These are phyloP conservation scores for Epichloe elymi DNA, from an alignment of 2,329 filamentous ascomycete genomes.

Conservation along the genomic window DNA sequence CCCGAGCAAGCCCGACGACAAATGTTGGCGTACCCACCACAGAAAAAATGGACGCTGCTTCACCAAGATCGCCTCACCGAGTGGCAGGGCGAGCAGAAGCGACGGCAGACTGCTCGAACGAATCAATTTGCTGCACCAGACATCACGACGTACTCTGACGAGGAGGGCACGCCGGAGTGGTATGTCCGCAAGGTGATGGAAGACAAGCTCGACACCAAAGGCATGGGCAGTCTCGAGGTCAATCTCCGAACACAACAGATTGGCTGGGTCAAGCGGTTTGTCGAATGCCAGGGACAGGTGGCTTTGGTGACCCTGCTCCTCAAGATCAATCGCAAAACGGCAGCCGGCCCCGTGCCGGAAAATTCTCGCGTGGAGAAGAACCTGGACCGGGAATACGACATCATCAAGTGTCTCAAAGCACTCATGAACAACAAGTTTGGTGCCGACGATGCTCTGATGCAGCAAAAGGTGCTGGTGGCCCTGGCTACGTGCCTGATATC, in stretches of 20 bases:
- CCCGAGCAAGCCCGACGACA: constrained; percentile 88
- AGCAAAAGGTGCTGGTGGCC: constrained; percentile 82
- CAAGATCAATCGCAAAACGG: constrained; percentile 84
- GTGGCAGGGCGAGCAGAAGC: constrained; percentile 87
- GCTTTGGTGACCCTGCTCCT: constrained; percentile 86
- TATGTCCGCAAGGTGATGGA: constrained; percentile 96
- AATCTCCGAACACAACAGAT: constrained; percentile 93
- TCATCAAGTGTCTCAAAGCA: constrained; percentile 93
- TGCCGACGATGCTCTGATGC: constrained; percentile 82
- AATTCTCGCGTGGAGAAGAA: constrained; percentile 56
- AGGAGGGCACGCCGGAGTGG: constrained; percentile 95
- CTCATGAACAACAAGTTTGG: constrained; percentile 99
- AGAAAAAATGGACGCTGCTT: constrained; percentile 95
- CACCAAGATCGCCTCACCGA: constrained; percentile 91
- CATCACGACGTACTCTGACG: constrained; percentile 68
- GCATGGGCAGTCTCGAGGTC: constrained; percentile 84
- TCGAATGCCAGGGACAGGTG: constrained; percentile 94
- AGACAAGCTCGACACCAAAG: constrained; percentile 82
- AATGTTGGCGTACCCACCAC: constrained; percentile 88
- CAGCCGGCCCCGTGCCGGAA: constrained; percentile 54
- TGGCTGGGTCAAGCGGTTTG: constrained; percentile 91
- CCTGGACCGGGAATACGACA: constrained; percentile 87
- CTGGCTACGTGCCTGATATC: constrained; percentile 79
- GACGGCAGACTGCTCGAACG: constrained; percentile 59
- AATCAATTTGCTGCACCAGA: constrained; percentile 57